phyloP scores from a whole-genome alignment of 192 early-diverging fungal species.

The Phycomyces nitens region DNA sequence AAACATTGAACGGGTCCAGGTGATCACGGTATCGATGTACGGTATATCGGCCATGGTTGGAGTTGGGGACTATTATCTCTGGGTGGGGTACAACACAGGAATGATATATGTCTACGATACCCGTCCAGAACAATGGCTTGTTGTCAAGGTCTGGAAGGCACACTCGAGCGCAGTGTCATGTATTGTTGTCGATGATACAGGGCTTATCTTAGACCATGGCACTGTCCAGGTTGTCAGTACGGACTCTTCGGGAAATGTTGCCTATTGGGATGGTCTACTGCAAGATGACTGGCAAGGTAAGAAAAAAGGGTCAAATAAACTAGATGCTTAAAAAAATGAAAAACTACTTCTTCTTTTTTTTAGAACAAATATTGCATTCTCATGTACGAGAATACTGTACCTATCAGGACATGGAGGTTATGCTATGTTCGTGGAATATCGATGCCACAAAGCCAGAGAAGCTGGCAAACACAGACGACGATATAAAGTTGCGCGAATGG shows the following conservation, averaged over 20 bases:
- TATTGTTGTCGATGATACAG: conserved; percentile 57
- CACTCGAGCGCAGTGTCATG: conserved; percentile 49
- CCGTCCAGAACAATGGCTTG: conserved; percentile 47
- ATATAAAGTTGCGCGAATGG: conserved; percentile 48
- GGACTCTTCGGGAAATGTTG: conserved; percentile 61
- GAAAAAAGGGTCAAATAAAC: not conserved
- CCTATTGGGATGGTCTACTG: conserved; percentile 78
- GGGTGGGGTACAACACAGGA: conserved; percentile 76
- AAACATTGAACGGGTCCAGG: conserved; percentile 39
- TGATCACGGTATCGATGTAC: conserved; percentile 60
- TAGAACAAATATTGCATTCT: conserved; percentile 58
- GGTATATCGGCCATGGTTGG: conserved; percentile 58
- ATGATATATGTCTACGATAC: conserved; percentile 73
- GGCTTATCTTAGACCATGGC: conserved; percentile 35
- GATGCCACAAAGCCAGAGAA: conserved; percentile 84
- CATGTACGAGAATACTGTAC: conserved; percentile 59
- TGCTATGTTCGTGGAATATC: conserved; percentile 93
- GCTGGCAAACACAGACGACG: conserved; percentile 56
- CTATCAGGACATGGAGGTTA: conserved; percentile 62
- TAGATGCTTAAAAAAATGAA: not conserved
- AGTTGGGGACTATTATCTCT: conserved; percentile 63
- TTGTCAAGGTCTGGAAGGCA: conserved; percentile 67
- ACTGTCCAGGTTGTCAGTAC: conserved; percentile 58
- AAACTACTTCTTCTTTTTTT: not conserved
- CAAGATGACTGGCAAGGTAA: conserved; percentile 62